Evolutionary conservation across 2,329 filamentous ascomycete species (phyloP).

Genomic region (Pleomassaria siparia): DNA sequence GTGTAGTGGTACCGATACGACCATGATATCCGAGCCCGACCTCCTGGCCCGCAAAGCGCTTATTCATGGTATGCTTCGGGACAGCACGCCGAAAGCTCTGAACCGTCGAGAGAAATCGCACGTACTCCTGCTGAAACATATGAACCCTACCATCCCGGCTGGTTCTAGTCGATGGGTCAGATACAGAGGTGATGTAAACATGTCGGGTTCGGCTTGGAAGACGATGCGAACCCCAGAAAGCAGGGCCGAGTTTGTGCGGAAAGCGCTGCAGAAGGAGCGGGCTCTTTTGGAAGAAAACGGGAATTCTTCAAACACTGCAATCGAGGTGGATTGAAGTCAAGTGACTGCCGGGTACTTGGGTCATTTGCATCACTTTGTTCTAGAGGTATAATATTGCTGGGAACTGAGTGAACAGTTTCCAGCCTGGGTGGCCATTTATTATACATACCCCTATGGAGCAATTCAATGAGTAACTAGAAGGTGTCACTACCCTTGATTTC

Average conservation of each 20-base stretch:
- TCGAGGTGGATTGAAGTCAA: conserved; percentile 3
- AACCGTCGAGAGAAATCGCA: conserved; percentile 19
- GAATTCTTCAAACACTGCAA: neutral
- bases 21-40: conserved; percentile 28
- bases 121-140: conserved; percentile 21
- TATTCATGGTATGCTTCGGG: conserved; percentile 15
- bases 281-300: conserved; percentile 14
- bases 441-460: too few relatives aligned
- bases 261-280: conserved; percentile 21
- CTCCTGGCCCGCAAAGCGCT: conserved; percentile 22
- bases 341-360: neutral
- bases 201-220: neutral
- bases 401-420: too few relatives aligned
- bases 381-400: too few relatives aligned
- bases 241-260: conserved; percentile 20
- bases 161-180: neutral
- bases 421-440: too few relatives aligned
- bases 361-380: neutral
- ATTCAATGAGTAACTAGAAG: too few relatives aligned
- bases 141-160: conserved; percentile 10
- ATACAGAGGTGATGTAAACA: neutral
- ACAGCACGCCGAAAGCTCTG: conserved; percentile 7
- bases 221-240: conserved; percentile 18
- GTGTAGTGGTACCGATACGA: conserved; percentile 20
- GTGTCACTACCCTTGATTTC: too few relatives aligned